Percentiles rank a stretch among this genome's conserved stretches.
Evolutionary conservation across 768 basidiomycete genomes (phyloP).

Genomic region (Rhizopogon sp.): DNA sequence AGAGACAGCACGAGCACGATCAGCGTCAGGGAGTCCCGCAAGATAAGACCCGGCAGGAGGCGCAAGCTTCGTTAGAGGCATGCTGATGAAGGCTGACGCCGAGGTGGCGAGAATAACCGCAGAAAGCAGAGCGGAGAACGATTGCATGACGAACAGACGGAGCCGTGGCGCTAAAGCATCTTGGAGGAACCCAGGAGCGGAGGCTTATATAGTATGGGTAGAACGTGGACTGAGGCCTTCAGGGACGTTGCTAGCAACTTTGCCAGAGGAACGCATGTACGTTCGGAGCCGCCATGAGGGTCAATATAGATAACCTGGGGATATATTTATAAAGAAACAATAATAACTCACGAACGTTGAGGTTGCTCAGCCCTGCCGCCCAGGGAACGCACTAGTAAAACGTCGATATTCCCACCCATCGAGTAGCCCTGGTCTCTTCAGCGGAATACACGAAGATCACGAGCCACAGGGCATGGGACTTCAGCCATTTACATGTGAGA

Average conservation of each 20-base stretch:
- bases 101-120: background rate
- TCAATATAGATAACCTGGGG: too few species aligned
- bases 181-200: background rate
- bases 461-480: too few species aligned
- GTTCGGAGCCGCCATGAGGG: background rate
- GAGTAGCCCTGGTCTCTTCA: too few species aligned
- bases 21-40: constrained; percentile 1
- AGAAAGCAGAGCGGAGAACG: background rate
- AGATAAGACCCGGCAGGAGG: background rate
- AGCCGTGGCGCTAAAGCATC: background rate
- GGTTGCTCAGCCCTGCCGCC: too few species aligned
- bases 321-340: too few species aligned
- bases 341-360: too few species aligned
- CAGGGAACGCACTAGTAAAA: too few species aligned
- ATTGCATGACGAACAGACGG: background rate
- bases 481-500: too few species aligned
- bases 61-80: background rate
- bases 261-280: background rate
- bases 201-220: background rate
- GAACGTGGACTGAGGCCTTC: background rate
- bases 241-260: background rate
- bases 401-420: too few species aligned
- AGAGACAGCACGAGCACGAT: background rate
- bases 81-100: background rate
- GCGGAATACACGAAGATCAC: too few species aligned